Percentiles rank a stretch among this genome's conserved stretches.
Conservation (phyloP, 305 asterid species). For the Galium porrigens region DNA sequence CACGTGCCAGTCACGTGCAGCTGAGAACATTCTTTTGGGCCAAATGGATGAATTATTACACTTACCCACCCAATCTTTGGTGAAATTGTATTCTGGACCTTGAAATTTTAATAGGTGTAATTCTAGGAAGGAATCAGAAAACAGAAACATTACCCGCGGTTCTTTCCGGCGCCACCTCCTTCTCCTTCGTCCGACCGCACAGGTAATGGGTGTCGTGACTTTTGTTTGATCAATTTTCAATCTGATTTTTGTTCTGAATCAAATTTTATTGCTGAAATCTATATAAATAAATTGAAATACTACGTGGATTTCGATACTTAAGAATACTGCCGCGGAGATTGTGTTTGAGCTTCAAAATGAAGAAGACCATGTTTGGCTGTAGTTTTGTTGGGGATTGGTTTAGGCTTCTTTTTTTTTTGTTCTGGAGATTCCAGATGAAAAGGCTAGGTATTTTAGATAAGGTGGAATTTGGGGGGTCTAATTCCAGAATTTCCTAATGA, state of each 20-base stretch:
- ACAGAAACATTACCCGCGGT: background rate
- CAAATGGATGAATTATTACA: background rate
- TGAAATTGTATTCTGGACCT: background rate
- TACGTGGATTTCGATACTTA: background rate
- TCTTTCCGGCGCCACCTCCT: background rate
- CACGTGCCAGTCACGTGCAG: conserved; percentile 5
- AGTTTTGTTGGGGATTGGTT: background rate
- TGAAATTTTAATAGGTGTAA: background rate
- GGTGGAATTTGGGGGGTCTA: background rate
- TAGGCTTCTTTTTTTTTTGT: background rate
- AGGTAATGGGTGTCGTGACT: background rate
- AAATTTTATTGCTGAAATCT: background rate
- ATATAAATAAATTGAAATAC: background rate
- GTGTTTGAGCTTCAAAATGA: background rate
- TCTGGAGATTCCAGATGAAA: background rate
- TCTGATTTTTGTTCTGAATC: background rate
- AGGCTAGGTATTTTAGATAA: background rate
- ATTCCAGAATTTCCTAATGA: background rate
- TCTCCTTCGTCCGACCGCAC: background rate
- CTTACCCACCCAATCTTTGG: background rate
- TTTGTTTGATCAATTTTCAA: background rate
- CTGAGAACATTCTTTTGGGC: background rate
- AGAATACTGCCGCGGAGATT: background rate
- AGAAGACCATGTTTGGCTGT: background rate
- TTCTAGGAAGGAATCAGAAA: background rate